Percentiles rank a stretch among this genome's conserved stretches.
These are phyloP conservation scores for Fomitiporia mediterranea DNA, from an alignment of 1,284 basidiomycete species.

Conservation along the genomic window DNA sequence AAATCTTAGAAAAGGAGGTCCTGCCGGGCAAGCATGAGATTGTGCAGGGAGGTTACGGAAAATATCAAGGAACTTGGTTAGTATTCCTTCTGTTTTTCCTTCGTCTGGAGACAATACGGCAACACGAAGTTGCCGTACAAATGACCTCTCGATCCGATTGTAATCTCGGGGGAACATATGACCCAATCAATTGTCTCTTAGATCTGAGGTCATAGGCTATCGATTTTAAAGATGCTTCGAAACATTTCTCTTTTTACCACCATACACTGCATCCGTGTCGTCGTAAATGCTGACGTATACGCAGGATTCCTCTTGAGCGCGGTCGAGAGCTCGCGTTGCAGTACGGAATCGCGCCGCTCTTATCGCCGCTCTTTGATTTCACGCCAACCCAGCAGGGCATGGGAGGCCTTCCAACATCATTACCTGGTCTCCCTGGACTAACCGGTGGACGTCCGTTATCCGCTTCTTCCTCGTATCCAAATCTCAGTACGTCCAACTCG, in stretches of 20 bases:
- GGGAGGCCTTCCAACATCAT: constrained; percentile 45
- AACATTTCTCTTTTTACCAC: neutral
- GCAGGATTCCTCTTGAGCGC: constrained; percentile 88
- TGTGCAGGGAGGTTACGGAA: constrained; percentile 98
- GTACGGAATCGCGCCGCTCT: constrained; percentile 80
- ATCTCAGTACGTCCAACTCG: constrained; percentile 33
- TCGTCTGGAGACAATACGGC: neutral
- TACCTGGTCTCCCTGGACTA: constrained; percentile 36
- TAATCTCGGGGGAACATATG: no score
- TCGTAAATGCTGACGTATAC: neutral
- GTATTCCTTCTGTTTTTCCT: constrained; percentile 22
- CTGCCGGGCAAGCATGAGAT: constrained; percentile 96
- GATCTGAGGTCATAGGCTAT: no score
- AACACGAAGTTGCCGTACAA: neutral
- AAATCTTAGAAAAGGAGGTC: constrained; percentile 98
- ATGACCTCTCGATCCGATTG: no score
- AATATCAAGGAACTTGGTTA: constrained; percentile 99
- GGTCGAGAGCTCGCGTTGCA: constrained; percentile 88
- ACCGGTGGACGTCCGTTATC: constrained; percentile 47
- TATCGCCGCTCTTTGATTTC: constrained; percentile 90
- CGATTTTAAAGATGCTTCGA: no score
- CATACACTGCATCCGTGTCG: neutral
- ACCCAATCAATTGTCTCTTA: no score
- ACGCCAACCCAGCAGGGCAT: constrained; percentile 70
- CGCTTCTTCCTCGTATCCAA: constrained; percentile 45